Evolutionary conservation across 2,329 filamentous ascomycete species (phyloP), one percentile per base, ranked within the genome.

Genomic region (Fusarium humuli): DNA sequence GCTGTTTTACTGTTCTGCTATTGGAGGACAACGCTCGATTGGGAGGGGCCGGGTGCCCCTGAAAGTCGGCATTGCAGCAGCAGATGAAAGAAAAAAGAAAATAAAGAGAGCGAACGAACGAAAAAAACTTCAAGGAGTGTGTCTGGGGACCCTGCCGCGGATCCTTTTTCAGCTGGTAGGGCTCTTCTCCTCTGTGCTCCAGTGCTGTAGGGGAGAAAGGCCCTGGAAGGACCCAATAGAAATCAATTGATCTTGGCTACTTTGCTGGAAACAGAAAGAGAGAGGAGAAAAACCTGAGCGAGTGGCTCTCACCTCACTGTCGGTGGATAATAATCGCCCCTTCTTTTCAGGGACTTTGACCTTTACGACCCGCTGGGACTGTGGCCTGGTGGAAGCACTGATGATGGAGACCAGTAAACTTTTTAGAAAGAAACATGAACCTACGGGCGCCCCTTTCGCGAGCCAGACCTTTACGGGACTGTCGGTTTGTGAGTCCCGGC

Each of bases 91-190:
- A 48, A 18, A 54, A 40, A 30, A 22, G 22, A 37, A 49, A 32
- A 40, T 37, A 37, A 22, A 32, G 40, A 37, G 41, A 44, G 29
- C 18, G 27, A 56, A 22, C 4, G 22, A 27, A 46, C 10, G 16
- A 53, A 65, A 65, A 61, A 69, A 53, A 44, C 47, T 64, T 48
- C 55, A 63, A 37, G 22, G 49, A 57, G 48, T 18, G 32, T 63
- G 34, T 57, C 59, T 64, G 49, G 63, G 58, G 71, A 67, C 62
- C 70, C 58, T 72, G 70, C 58, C 59, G 72, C 65, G 72, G 70
- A 74, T 74, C 70, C 48, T 64, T 62, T 52, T 73, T 74, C 68
- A 74, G 72, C 70, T 74, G 72, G 42, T 59, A 66, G 69, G 69
- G 68, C 68, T 69, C 42, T 52, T 52, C 34, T 27, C 34, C 34